Percentiles rank a stretch among this genome's conserved stretches.
Evolutionary conservation across 1,284 basidiomycete species (phyloP).

Genomic region (Tilletia caries): DNA sequence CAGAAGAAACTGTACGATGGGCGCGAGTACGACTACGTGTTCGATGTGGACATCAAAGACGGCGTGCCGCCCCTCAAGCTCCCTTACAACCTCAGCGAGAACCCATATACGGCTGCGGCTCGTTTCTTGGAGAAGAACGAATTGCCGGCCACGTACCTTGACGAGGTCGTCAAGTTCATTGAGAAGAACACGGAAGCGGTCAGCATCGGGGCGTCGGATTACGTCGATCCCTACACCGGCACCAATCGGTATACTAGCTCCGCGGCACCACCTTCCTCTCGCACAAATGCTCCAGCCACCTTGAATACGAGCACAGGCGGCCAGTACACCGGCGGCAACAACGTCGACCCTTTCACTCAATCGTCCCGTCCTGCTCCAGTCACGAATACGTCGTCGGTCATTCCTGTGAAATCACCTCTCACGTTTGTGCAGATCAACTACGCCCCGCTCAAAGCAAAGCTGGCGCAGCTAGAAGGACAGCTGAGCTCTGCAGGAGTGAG

Average conservation of each 20-base stretch:
- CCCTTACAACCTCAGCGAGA: constrained; percentile 80
- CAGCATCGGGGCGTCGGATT: constrained; percentile 65
- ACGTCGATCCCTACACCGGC: constrained; percentile 89
- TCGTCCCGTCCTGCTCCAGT: constrained; percentile 28
- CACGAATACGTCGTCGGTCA: constrained; percentile 26
- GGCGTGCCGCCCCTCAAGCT: constrained; percentile 88
- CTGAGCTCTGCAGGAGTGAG: neutral
- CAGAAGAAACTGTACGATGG: constrained; percentile 82
- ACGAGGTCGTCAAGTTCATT: constrained; percentile 90
- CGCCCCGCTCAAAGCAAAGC: constrained; percentile 76
- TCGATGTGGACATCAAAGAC: constrained; percentile 93
- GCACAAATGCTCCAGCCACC: constrained; percentile 52
- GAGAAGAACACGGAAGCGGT: constrained; percentile 77
- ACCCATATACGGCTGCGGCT: constrained; percentile 84
- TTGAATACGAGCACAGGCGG: constrained; percentile 36
- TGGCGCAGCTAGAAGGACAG: constrained; percentile 64
- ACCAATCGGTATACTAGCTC: constrained; percentile 61
- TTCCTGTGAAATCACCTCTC: constrained; percentile 59
- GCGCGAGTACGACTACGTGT: constrained; percentile 96
- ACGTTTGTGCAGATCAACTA: constrained; percentile 85
- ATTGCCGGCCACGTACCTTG: constrained; percentile 75
- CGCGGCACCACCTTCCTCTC: constrained; percentile 32
- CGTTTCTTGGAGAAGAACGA: constrained; percentile 81
- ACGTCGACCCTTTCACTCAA: constrained; percentile 36
- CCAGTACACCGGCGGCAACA: constrained; percentile 55